phyloP scores from a whole-genome alignment of 345 rosid species.

The Linum lewisii region DNA sequence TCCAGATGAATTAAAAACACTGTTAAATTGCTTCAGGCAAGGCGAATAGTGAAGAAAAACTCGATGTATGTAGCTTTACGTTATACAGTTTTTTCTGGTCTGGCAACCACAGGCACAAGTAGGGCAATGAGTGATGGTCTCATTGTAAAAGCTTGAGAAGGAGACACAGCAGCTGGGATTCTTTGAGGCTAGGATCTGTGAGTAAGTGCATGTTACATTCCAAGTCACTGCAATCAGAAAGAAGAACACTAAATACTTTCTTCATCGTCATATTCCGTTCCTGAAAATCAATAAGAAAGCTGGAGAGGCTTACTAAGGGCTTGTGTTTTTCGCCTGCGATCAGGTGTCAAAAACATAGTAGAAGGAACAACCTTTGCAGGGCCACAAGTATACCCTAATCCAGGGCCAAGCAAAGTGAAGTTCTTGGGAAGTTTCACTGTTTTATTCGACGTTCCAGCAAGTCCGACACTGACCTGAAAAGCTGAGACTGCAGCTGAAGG shows the following conservation, averaged over 20 bases:
- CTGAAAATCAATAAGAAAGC: too few species aligned
- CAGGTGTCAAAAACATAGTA: not conserved
- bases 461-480: not conserved
- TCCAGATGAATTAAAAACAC: not conserved
- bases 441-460: not conserved
- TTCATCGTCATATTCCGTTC: not conserved
- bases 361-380: conserved; percentile 1
- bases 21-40: not conserved
- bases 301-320: not conserved
- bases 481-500: not conserved
- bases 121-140: not conserved
- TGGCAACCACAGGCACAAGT: not conserved
- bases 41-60: not conserved
- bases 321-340: not conserved
- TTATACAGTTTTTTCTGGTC: not conserved
- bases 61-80: not conserved
- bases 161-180: not conserved
- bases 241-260: too few species aligned
- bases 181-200: not conserved
- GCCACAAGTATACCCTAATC: not conserved
- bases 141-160: not conserved
- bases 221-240: not conserved
- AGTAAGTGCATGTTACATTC: not conserved
- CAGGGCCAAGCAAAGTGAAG: not conserved
- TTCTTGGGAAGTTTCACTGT: not conserved